phyloP scores from a whole-genome alignment of 306 rosid species.

The Nissolia schottii region DNA sequence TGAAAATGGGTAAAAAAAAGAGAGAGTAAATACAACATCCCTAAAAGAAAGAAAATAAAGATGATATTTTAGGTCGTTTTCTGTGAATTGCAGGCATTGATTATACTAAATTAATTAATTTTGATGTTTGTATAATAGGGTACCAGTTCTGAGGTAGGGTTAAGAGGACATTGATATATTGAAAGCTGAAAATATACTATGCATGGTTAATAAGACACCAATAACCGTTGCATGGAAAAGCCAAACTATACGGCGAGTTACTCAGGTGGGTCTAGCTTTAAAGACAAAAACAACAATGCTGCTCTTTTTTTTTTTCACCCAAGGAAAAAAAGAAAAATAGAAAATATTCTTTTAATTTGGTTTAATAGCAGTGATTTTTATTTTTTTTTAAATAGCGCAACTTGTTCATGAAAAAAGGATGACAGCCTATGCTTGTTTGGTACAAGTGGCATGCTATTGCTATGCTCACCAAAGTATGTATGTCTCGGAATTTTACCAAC shows the following conservation, averaged over 20 bases:
- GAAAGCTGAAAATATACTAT: slow-evolving; percentile 22
- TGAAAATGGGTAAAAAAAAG: background rate
- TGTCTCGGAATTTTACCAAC: background rate
- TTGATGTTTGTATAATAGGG: background rate
- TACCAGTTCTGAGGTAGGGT: background rate
- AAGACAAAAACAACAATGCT: slow-evolving; percentile 6
- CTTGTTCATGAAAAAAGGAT: background rate
- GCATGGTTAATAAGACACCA: slow-evolving; percentile 8
- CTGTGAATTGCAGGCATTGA: slow-evolving; percentile 15
- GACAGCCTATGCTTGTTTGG: background rate
- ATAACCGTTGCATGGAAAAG: slow-evolving; percentile 19
- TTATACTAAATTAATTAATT: background rate
- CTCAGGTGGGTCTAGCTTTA: slow-evolving; percentile 13
- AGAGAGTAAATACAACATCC: background rate
- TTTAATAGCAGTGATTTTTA: too few species aligned
- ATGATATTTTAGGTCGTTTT: background rate
- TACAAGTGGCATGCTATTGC: background rate
- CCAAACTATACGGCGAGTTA: slow-evolving; percentile 39
- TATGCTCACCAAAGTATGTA: background rate
- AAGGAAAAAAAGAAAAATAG: background rate
- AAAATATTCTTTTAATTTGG: background rate
- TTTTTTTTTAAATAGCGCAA: background rate
- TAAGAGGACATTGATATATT: slow-evolving; percentile 4
- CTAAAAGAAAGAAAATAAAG: background rate
- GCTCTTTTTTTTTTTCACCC: background rate